Conservation (phyloP, 73 alveolate genomes). For the Tetrahymena malaccensis region DNA sequence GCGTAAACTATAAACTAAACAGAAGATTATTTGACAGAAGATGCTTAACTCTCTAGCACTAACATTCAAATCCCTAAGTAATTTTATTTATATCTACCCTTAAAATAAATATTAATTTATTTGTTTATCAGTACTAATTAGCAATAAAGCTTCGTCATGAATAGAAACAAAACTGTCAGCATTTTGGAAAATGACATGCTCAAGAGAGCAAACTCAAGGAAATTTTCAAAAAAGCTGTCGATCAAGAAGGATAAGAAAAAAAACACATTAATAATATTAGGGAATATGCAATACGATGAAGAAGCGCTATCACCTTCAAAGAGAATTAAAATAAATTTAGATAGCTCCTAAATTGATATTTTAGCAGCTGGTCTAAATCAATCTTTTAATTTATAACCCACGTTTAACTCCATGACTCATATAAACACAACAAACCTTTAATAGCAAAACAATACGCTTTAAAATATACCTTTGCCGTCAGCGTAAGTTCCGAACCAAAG, state of each 20-base stretch:
- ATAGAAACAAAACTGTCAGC: neutral
- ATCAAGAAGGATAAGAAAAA: neutral
- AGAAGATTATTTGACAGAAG: neutral
- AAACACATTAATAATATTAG: neutral
- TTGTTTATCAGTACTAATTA: neutral
- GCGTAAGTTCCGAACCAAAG: neutral
- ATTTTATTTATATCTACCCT: neutral
- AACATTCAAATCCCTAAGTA: neutral
- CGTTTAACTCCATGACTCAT: neutral
- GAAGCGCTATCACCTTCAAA: neutral
- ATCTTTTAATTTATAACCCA: neutral
- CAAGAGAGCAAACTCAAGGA: neutral
- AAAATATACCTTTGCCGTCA: neutral
- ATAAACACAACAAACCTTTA: neutral
- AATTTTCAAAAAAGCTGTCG: neutral
- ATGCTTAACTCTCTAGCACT: neutral
- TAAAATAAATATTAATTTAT: neutral
- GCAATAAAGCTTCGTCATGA: neutral
- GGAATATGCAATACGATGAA: neutral
- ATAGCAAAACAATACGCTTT: neutral
- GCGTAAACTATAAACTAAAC: neutral
- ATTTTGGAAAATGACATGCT: neutral
- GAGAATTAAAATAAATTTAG: neutral
- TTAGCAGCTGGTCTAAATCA: neutral
- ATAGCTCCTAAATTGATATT: neutral